Base-by-base conservation (phyloP, 306 rosid genomes). In the Acacia melanoxylon region DNA sequence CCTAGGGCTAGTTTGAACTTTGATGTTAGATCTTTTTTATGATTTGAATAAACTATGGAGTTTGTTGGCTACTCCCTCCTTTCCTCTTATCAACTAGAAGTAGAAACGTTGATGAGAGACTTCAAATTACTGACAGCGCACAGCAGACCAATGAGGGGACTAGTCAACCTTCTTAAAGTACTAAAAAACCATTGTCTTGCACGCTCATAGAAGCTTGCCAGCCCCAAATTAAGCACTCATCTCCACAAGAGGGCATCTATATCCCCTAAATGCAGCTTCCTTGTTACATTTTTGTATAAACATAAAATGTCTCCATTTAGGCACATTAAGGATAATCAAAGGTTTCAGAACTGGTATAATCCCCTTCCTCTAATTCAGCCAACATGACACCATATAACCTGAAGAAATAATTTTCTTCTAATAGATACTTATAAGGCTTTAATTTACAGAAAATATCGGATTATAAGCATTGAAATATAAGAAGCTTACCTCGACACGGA, bases 401-500 rank as follows among this genome's bases (percentile, higher is more conserved):
- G 37, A 42, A 83, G 8, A 80, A 79, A 33, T 76, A 20, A 10
- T n/a, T 79, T 71, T 24, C 35, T 7, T 24, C 9, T 27, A 79
- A 41, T 31, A 49, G 16, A 62, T 77, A 0, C 10, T 5, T 77
- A 76, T 22, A n/a, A 22, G 19, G 68, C 69, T 24, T 7, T 73
- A 82, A 68, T 77, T 61, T 62, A 83, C 44, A 37, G 49, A 48
- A 77, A 80, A 80, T 59, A 33, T 33, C 33, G n/a, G 71, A 63
- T 41, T 73, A 17, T 78, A 15, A 69, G 59, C 58, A 67, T 78
- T 29, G 67, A 35, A 70, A 61, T 69, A n/a, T 48, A 68, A 10
- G 82, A 76, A 80, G 68, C 29, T 80, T 91, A 95, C 99, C 99
- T 93, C 94, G 75, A 95, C 99, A 24, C 84, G 90, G 62, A 95